Conservation (phyloP, 148 eudicot genomes). For the Bassia scoparia region DNA sequence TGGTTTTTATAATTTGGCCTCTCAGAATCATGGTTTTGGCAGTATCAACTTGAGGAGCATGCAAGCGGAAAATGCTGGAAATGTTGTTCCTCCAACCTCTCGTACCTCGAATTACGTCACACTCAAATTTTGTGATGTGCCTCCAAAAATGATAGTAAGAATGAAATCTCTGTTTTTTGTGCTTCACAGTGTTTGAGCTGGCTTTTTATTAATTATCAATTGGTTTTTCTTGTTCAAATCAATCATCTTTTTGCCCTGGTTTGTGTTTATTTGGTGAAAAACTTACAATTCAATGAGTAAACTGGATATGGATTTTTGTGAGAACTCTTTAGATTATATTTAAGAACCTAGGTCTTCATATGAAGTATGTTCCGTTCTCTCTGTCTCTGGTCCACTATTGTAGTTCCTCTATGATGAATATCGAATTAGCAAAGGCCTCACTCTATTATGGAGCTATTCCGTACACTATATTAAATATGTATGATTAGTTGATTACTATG, state of each 20-base stretch:
- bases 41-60: conserved; percentile 93
- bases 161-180: background rate
- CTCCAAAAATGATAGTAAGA: conserved; percentile 53
- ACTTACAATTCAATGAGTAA: background rate
- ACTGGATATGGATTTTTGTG: background rate
- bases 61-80: conserved; percentile 65
- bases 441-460: background rate
- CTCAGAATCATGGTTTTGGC: conserved; percentile 85
- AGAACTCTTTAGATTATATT: background rate
- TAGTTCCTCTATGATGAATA: background rate
- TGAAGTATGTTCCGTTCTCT: background rate
- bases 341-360: background rate
- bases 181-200: conserved; percentile 3
- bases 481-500: too few species aligned
- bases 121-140: conserved; percentile 55
- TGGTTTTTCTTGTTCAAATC: conserved; percentile 3
- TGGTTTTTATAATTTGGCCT: conserved; percentile 39
- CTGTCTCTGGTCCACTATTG: background rate
- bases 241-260: background rate
- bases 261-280: background rate
- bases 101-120: conserved; percentile 77
- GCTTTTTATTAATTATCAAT: background rate
- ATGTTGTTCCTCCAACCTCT: conserved; percentile 71
- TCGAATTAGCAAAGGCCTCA: background rate
- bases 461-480: background rate